Evolutionary conservation across 23 red algal species (phyloP), one percentile per base, ranked within the genome.

Genomic region (Gracilaria caudata): DNA sequence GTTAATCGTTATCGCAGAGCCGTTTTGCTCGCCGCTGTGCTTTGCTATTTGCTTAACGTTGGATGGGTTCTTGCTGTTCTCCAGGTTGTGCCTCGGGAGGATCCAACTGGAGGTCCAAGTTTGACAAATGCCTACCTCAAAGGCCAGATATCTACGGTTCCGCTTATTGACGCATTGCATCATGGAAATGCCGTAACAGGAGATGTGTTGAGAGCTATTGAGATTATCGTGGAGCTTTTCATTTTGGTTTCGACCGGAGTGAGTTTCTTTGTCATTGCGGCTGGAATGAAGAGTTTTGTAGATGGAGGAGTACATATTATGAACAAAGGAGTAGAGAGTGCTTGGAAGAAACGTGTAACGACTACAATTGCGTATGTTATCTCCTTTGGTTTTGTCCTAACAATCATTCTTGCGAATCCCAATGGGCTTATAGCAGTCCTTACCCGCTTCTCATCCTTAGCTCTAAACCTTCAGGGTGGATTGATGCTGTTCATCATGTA

Each of bases 131-230:
- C 88, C 17, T 86, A 93, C 25, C 64, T 66, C 61, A 38, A 78
- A 38, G 94, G 94, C 51, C 87, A 97, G 68, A 97, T 97, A 51
- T 88, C 81, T n/a, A 97, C 94, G 21, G 81, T 97, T 11, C 94
- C 94, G 33, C 73, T 97, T 17, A 90, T 97, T 44, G 81, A 72
- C 32, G 56, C 68, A n/a, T 83, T 97, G 65, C 89, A 78, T 57
- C 30, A 64, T 47, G 70, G 72, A 7, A 20, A 77, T 14, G 68
- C 68, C 10, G 84, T 88, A 0, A 55, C 29, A 23, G 88, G 79
- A 20, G 35, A 35, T 26, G 78, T 83, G 1, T 47, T 83, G 64
- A 70, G 58, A 9, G 36, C 75, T 58, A 72, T 94, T 37, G 73
- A 82, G 30, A 70, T 77, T 20, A 79, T 97, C 23, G 94, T 97